Evolutionary conservation across 2,329 filamentous ascomycete species (phyloP).

Genomic region (Colletotrichum kahawae): DNA sequence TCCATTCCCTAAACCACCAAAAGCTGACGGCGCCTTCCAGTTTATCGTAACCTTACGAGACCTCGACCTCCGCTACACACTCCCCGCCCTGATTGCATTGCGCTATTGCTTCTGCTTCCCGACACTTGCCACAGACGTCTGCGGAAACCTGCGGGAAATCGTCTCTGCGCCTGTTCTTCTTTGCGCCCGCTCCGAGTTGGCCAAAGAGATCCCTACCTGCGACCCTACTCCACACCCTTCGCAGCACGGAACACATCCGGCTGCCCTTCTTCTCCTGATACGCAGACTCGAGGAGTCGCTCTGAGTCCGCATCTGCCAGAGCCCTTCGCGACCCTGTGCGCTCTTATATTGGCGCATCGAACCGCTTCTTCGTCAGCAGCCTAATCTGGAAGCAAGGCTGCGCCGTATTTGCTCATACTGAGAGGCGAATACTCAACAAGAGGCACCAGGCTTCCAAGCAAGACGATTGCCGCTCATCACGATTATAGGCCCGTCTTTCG

Average conservation of each 20-base stretch:
- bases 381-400: not conserved
- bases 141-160: not conserved
- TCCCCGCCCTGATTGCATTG: not conserved
- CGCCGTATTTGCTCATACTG: not conserved
- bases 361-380: not conserved
- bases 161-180: not conserved
- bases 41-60: constrained; percentile 3
- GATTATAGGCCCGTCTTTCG: not conserved
- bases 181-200: not conserved
- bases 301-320: not conserved
- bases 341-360: not conserved
- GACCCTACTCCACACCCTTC: not conserved
- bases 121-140: not conserved
- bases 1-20: not conserved
- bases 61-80: not conserved
- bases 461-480: not conserved
- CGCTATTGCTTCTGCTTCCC: not conserved
- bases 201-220: not conserved
- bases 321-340: not conserved
- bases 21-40: constrained; percentile 11
- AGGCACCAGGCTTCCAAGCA: not conserved
- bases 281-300: not conserved
- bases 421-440: not conserved
- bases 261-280: not conserved
- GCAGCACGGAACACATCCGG: not conserved